Evolutionary conservation across 306 rosid species (phyloP).

Genomic region (Canavalia gladiata): DNA sequence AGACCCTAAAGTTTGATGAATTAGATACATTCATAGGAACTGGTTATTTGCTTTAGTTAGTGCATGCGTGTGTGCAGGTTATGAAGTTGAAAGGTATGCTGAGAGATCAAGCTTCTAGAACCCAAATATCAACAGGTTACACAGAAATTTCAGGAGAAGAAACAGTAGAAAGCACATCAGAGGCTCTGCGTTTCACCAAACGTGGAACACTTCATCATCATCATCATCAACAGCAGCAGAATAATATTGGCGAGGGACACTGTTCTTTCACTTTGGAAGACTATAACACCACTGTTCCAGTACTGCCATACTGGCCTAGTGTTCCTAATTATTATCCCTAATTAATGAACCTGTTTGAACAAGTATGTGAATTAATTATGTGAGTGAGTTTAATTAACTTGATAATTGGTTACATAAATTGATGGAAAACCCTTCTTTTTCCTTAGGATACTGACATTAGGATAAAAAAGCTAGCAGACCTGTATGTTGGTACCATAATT

Average conservation of each 20-base stretch:
- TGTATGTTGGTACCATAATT: conserved; percentile 27
- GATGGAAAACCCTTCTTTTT: conserved; percentile 11
- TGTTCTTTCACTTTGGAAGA: conserved; percentile 66
- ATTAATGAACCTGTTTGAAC: conserved; percentile 1
- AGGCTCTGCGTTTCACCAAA: conserved; percentile 56
- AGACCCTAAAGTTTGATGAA: background rate
- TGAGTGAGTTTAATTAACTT: conserved; percentile 28
- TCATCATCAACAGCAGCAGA: conserved; percentile 42
- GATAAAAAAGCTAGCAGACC: conserved; percentile 20
- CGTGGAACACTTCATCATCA: conserved; percentile 54
- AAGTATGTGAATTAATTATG: background rate
- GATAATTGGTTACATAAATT: background rate
- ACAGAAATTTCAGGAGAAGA: conserved; percentile 85
- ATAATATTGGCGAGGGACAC: conserved; percentile 55
- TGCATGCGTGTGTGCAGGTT: conserved; percentile 52
- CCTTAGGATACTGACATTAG: conserved; percentile 22
- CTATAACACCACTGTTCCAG: conserved; percentile 56
- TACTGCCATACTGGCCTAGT: conserved; percentile 70
- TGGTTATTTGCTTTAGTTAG: conserved; percentile 3
- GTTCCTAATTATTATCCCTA: conserved; percentile 65
- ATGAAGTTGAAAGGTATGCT: conserved; percentile 71
- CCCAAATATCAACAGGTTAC: conserved; percentile 62
- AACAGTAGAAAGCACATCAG: conserved; percentile 82
- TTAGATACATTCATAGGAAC: conserved; percentile 22
- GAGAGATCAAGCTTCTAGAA: conserved; percentile 67